Conservation (phyloP, 768 basidiomycete species). For the Rhodosporidiobolus odoratus region DNA sequence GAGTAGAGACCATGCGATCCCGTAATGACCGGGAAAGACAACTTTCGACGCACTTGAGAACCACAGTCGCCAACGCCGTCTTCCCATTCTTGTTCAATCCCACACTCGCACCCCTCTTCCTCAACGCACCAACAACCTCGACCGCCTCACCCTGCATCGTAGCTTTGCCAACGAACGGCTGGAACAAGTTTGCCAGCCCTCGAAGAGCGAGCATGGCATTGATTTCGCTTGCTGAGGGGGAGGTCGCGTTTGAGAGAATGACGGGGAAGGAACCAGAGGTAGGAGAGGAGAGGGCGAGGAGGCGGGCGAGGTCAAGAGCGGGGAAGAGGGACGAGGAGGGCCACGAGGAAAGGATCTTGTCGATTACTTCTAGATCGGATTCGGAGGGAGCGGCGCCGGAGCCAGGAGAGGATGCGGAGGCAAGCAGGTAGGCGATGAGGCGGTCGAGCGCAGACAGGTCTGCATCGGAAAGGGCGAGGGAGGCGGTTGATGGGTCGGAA, state of each 20-base stretch:
- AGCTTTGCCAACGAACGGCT: conserved; percentile 31
- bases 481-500: conserved; percentile 55
- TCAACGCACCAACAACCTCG: conserved; percentile 52
- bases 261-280: conserved; percentile 51
- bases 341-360: conserved; percentile 32
- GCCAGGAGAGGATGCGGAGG: conserved; percentile 11
- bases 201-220: conserved; percentile 76
- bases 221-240: conserved; percentile 58
- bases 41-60: conserved; percentile 68
- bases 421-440: conserved; percentile 30
- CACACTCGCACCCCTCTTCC: conserved; percentile 53
- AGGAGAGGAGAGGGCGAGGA: conserved; percentile 62
- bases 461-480: conserved; percentile 25
- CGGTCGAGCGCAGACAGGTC: conserved; percentile 43
- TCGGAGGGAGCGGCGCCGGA: conserved; percentile 38
- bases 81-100: conserved; percentile 65
- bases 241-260: conserved; percentile 51
- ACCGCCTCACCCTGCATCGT: conserved; percentile 37
- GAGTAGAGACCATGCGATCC: neutral
- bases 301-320: conserved; percentile 49
- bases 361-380: conserved; percentile 21
- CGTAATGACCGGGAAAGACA: neutral
- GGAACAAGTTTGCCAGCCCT: conserved; percentile 71
- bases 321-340: conserved; percentile 28
- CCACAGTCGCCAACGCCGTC: conserved; percentile 69